These are phyloP conservation scores for Euphorbia schlechtendalii DNA, from an alignment of 441 rosid genomes.

Conservation along the genomic window DNA sequence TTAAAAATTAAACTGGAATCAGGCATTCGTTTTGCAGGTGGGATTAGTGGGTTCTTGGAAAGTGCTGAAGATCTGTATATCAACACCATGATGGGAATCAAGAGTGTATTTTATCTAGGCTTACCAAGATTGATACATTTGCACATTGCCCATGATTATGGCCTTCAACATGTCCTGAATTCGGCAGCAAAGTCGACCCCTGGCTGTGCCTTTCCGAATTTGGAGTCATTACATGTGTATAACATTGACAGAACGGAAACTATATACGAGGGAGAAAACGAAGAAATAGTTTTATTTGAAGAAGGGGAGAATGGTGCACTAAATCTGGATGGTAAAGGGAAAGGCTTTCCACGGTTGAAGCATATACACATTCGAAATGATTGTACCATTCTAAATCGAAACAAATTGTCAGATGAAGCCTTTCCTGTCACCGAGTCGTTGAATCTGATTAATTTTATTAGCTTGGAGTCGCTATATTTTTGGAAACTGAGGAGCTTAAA, in stretches of 20 bases:
- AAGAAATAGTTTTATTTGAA: background rate
- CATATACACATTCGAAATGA: constrained; percentile 4
- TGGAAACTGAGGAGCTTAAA: constrained; percentile 6
- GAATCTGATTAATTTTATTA: background rate
- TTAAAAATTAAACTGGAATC: constrained; percentile 11
- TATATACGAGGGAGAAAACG: background rate
- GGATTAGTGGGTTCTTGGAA: background rate
- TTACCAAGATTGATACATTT: constrained; percentile 20
- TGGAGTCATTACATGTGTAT: too few species aligned
- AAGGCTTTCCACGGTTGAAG: constrained; percentile 18
- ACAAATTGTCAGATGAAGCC: background rate
- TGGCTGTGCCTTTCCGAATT: background rate
- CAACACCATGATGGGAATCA: background rate
- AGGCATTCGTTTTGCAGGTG: background rate
- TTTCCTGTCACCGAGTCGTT: constrained; percentile 8
- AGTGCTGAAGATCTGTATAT: constrained; percentile 8
- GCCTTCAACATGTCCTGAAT: background rate
- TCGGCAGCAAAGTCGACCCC: background rate
- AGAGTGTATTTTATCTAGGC: constrained; percentile 5
- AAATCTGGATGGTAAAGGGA: background rate
- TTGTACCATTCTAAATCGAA: background rate
- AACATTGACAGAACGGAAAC: background rate
- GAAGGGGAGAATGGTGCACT: background rate
- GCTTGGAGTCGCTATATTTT: constrained; percentile 9
- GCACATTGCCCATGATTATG: background rate